Conservation (phyloP, 2,329 filamentous ascomycete species). For the Botrytis deweyae region DNA sequence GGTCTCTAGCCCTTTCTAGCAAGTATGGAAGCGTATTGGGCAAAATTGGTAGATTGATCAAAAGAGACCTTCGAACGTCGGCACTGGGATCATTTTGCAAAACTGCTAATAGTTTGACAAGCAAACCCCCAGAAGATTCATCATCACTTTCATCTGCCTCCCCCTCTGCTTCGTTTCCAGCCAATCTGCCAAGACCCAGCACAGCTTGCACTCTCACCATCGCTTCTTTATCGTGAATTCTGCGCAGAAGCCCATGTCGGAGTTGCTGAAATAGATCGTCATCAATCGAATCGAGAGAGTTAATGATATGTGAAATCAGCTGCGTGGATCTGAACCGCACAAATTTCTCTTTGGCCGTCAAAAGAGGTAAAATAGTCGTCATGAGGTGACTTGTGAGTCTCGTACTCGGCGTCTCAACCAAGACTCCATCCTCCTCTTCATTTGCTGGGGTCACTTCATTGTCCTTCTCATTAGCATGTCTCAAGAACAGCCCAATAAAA, state of each 20-base stretch:
- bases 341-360: slow-evolving; percentile 86
- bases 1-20: slow-evolving; percentile 85
- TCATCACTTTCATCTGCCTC: slow-evolving; percentile 69
- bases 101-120: slow-evolving; percentile 82
- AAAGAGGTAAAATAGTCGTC: slow-evolving; percentile 69
- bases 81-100: slow-evolving; percentile 93
- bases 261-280: slow-evolving; percentile 86
- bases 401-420: slow-evolving; percentile 81
- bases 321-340: slow-evolving; percentile 89
- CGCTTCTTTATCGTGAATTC: slow-evolving; percentile 90
- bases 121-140: slow-evolving; percentile 65
- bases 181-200: slow-evolving; percentile 80
- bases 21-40: slow-evolving; percentile 81
- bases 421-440: slow-evolving; percentile 66
- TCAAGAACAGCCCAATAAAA: slow-evolving; percentile 85
- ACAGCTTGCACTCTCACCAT: slow-evolving; percentile 91
- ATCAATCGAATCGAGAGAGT: slow-evolving; percentile 87
- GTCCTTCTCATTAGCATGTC: slow-evolving; percentile 68
- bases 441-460: slow-evolving; percentile 62
- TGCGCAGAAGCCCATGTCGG: slow-evolving; percentile 74
- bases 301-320: slow-evolving; percentile 85
- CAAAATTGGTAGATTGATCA: slow-evolving; percentile 86
- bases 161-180: slow-evolving; percentile 72
- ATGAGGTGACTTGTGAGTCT: slow-evolving; percentile 75
- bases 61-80: slow-evolving; percentile 83